A percentile compares a stretch with the other conserved stretches of the same genome.
Conservation (phyloP, 177 flowering plant genomes). For the Vitis hybrid region DNA sequence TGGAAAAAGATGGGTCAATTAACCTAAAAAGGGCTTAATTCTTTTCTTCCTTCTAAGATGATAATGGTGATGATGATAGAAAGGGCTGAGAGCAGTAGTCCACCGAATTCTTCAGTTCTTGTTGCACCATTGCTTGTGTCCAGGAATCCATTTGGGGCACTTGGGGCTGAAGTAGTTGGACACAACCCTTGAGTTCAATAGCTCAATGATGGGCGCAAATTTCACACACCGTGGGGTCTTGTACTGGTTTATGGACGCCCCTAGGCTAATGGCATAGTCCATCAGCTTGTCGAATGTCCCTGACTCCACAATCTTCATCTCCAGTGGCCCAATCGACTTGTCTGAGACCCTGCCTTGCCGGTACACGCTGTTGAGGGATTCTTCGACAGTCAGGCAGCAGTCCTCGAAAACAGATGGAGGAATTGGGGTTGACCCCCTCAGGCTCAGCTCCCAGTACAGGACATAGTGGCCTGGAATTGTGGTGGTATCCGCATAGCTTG, state of each 20-base stretch:
- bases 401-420: constrained; percentile 75
- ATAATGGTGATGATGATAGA: too few relatives aligned
- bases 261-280: constrained; percentile 78
- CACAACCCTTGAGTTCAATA: constrained; percentile 60
- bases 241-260: constrained; percentile 88
- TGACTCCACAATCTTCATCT: constrained; percentile 69
- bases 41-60: constrained; percentile 1
- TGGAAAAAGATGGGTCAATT: neutral
- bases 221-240: constrained; percentile 86
- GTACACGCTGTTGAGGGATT: constrained; percentile 82
- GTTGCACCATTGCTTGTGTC: constrained; percentile 70
- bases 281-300: constrained; percentile 93
- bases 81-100: too few relatives aligned
- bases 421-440: constrained; percentile 48
- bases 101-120: constrained; percentile 17
- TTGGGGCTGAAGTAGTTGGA: constrained; percentile 62
- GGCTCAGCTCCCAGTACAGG: constrained; percentile 77
- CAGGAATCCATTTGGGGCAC: constrained; percentile 79
- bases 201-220: constrained; percentile 68
- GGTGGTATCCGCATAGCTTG: constrained; percentile 72
- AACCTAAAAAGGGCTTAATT: constrained; percentile 22
- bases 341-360: constrained; percentile 72
- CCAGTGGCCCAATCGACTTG: constrained; percentile 80
- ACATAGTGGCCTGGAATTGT: constrained; percentile 88
- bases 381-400: constrained; percentile 79